A percentile compares a stretch with the other conserved stretches of the same genome.
phyloP scores from a whole-genome alignment of 352 stramenopile genomes.

The Phytophthora colocasiae region DNA sequence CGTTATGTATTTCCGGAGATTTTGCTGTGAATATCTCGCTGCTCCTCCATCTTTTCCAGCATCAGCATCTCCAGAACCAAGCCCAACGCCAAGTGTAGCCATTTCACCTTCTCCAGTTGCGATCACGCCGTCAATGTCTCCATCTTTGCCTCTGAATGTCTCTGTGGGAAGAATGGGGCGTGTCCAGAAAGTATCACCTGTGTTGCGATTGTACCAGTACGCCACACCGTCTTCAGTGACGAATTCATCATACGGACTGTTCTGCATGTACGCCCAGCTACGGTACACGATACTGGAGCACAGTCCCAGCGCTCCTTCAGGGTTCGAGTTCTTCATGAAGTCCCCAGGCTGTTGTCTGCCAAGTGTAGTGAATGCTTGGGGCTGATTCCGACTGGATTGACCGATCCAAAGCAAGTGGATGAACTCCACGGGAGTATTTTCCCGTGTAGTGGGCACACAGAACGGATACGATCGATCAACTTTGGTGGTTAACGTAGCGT shows the following conservation, averaged over 20 bases:
- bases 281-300: constrained; percentile 91
- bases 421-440: constrained; percentile 93
- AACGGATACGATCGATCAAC: constrained; percentile 93
- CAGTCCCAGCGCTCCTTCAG: constrained; percentile 71
- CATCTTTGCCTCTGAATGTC: constrained; percentile 73
- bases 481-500: constrained; percentile 86
- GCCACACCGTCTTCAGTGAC: constrained; percentile 90
- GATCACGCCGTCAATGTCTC: constrained; percentile 84
- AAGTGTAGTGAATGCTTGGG: constrained; percentile 91
- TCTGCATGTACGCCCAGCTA: constrained; percentile 93
- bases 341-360: constrained; percentile 91
- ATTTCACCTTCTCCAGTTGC: constrained; percentile 74
- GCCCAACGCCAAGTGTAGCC: constrained; percentile 74
- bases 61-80: constrained; percentile 25
- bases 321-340: constrained; percentile 92
- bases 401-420: constrained; percentile 93
- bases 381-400: constrained; percentile 89
- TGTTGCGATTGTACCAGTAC: constrained; percentile 90
- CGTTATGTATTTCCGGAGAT: constrained; percentile 86
- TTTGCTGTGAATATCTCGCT: constrained; percentile 64
- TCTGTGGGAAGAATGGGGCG: constrained; percentile 85
- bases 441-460: constrained; percentile 90
- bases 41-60: constrained; percentile 42
- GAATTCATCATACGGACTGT: constrained; percentile 89
- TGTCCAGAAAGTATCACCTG: constrained; percentile 93